Conservation (phyloP, 2,329 filamentous ascomycete genomes). For the Trichothecium sympodiale region DNA sequence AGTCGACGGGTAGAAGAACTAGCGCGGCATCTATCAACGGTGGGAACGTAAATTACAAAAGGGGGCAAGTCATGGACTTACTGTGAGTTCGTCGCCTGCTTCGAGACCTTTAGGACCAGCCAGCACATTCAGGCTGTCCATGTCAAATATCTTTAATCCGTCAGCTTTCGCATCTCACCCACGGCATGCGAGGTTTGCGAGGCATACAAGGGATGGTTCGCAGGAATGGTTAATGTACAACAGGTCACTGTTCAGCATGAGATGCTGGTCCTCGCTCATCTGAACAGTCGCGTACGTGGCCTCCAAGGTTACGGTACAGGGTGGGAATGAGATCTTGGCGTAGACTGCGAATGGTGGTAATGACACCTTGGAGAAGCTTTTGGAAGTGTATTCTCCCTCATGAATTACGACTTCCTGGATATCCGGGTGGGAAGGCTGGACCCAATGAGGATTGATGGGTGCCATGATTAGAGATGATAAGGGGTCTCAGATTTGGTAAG, state of each 20-base stretch:
- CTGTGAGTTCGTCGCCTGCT: slow-evolving; percentile 47
- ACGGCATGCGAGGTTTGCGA: not conserved
- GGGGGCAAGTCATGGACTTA: slow-evolving; percentile 14
- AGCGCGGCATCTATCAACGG: not conserved
- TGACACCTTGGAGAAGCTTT: slow-evolving; percentile 43
- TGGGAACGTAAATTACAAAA: not conserved
- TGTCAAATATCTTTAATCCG: slow-evolving; percentile 45
- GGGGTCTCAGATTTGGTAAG: no score
- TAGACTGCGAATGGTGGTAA: slow-evolving; percentile 54
- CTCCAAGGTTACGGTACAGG: slow-evolving; percentile 42
- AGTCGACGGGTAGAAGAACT: slow-evolving; percentile 67
- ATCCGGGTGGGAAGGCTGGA: slow-evolving; percentile 47
- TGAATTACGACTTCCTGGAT: slow-evolving; percentile 46
- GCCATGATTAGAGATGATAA: slow-evolving; percentile 29
- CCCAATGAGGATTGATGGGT: slow-evolving; percentile 47
- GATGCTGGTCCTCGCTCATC: slow-evolving; percentile 40
- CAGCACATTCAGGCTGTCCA: slow-evolving; percentile 41
- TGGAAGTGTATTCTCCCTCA: slow-evolving; percentile 44
- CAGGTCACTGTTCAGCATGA: slow-evolving; percentile 55
- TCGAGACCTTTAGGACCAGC: slow-evolving; percentile 45
- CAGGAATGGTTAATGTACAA: slow-evolving; percentile 60
- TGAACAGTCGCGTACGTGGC: slow-evolving; percentile 57
- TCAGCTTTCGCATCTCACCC: not conserved
- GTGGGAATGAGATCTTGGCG: slow-evolving; percentile 55
- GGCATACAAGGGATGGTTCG: slow-evolving; percentile 51